Conservation (phyloP, 345 rosid species). For the Boechera divaricarpa region DNA sequence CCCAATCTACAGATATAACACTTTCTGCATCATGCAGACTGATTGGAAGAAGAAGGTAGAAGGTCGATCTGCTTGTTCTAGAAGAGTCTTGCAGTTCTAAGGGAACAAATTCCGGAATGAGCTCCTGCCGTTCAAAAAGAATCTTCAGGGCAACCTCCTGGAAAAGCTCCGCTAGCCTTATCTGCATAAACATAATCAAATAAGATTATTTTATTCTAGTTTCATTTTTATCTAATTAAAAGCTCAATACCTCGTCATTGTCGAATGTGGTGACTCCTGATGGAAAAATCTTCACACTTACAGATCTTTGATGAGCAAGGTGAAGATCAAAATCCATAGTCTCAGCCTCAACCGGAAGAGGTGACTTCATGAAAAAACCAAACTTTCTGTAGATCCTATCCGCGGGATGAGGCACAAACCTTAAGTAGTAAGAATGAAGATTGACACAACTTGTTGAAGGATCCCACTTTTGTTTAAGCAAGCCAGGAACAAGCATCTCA, state of each 20-base stretch:
- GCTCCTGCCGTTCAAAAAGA: conserved; percentile 67
- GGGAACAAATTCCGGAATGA: conserved; percentile 59
- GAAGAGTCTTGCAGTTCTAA: conserved; percentile 54
- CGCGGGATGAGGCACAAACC: conserved; percentile 68
- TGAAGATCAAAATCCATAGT: conserved; percentile 80
- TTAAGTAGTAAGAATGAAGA: conserved; percentile 62
- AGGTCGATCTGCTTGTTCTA: conserved; percentile 56
- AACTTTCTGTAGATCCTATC: conserved; percentile 81
- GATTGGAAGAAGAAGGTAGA: conserved; percentile 87
- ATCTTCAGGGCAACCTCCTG: conserved; percentile 84
- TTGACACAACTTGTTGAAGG: conserved; percentile 42
- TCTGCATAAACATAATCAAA: conserved; percentile 53
- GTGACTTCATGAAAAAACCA: conserved; percentile 75
- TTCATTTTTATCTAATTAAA: conserved; percentile 15
- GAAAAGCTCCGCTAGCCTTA: conserved; percentile 62
- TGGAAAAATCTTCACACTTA: conserved; percentile 65
- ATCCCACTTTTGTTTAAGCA: conserved; percentile 66
- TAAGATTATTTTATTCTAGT: conserved; percentile 25
- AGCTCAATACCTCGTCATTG: conserved; percentile 60
- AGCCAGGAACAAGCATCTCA: conserved; percentile 78
- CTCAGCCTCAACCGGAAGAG: conserved; percentile 84
- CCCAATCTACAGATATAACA: conserved; percentile 65
- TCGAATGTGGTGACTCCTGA: conserved; percentile 51
- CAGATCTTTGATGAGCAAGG: conserved; percentile 81
- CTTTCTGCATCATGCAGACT: conserved; percentile 43